Conservation (phyloP, 345 rosid genomes). For the Odontarrhena argentea region DNA sequence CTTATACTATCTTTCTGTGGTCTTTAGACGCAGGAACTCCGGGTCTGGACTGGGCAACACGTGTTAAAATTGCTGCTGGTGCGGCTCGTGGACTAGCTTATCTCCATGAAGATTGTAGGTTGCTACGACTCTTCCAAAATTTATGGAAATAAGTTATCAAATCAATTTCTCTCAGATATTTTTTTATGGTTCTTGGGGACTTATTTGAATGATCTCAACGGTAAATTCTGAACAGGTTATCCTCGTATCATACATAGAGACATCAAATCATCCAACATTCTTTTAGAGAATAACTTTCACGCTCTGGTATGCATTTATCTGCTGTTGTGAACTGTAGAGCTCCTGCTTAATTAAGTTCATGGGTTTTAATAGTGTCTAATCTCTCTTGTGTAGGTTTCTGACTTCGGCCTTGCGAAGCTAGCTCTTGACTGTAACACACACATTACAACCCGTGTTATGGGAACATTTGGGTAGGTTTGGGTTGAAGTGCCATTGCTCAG, state of each 20-base stretch:
- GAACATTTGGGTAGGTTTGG: slow-evolving; percentile 82
- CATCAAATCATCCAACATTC: slow-evolving; percentile 96
- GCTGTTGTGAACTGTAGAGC: slow-evolving; percentile 14
- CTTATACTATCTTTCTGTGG: slow-evolving; percentile 16
- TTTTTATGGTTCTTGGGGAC: slow-evolving; percentile 13
- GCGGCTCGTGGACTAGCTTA: slow-evolving; percentile 98
- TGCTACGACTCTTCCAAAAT: slow-evolving; percentile 22
- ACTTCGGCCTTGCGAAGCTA: slow-evolving; percentile 96
- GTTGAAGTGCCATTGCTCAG: background rate
- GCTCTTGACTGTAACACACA: slow-evolving; percentile 87
- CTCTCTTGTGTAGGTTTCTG: slow-evolving; percentile 73
- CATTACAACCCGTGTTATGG: slow-evolving; percentile 93
- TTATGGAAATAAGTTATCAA: background rate
- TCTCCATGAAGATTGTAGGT: slow-evolving; percentile 97
- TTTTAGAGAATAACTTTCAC: slow-evolving; percentile 82
- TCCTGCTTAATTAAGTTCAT: slow-evolving; percentile 14
- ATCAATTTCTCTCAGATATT: background rate
- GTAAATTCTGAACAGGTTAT: slow-evolving; percentile 54
- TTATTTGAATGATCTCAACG: slow-evolving; percentile 11
- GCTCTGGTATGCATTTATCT: slow-evolving; percentile 57
- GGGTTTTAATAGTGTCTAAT: slow-evolving; percentile 30
- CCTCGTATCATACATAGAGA: slow-evolving; percentile 97
- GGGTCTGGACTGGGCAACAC: slow-evolving; percentile 76
- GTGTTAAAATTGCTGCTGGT: slow-evolving; percentile 80
- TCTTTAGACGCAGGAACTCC: slow-evolving; percentile 60